Evolutionary conservation across 805 yeast species (phyloP).

Genomic region (Ogataea trehaloabstinens): DNA sequence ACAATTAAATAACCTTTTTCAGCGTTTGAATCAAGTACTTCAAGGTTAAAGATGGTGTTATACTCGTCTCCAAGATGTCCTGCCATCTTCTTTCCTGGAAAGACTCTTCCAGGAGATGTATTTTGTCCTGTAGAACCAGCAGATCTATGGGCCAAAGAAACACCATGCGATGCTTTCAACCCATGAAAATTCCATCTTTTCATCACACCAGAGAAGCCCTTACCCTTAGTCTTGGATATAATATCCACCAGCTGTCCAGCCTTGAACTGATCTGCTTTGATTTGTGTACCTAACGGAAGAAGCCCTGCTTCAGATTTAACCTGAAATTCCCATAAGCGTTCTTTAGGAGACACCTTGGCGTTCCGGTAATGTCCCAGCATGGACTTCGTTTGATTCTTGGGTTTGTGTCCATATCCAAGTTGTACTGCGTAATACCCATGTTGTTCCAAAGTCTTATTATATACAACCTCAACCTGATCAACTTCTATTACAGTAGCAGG

Average conservation of each 20-base stretch:
- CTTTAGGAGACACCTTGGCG: slow-evolving; percentile 84
- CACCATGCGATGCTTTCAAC: slow-evolving; percentile 93
- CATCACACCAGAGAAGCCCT: slow-evolving; percentile 98
- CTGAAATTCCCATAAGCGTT: slow-evolving; percentile 71
- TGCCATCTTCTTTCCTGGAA: slow-evolving; percentile 98
- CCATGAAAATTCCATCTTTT: slow-evolving; percentile 90
- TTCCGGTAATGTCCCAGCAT: slow-evolving; percentile 74
- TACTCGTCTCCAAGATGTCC: slow-evolving; percentile 88
- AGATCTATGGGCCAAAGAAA: slow-evolving; percentile 86
- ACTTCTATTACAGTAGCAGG: slow-evolving; percentile 90
- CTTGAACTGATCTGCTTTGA: slow-evolving; percentile 80
- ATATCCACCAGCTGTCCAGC: slow-evolving; percentile 84
- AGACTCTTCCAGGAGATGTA: slow-evolving; percentile 92
- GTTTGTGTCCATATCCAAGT: slow-evolving; percentile 76
- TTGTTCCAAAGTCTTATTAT: slow-evolving; percentile 62
- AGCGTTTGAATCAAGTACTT: slow-evolving; percentile 76
- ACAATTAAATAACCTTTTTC: slow-evolving; percentile 78
- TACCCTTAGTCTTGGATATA: slow-evolving; percentile 80
- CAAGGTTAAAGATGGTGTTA: slow-evolving; percentile 71
- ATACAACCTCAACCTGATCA: slow-evolving; percentile 82
- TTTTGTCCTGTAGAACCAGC: slow-evolving; percentile 98
- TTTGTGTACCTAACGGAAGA: slow-evolving; percentile 71
- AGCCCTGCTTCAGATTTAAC: slow-evolving; percentile 65
- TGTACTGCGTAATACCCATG: slow-evolving; percentile 86
- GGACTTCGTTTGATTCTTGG: slow-evolving; percentile 60